Evolutionary conservation across 768 basidiomycete genomes (phyloP).

Genomic region (Solioccasus polychromus): DNA sequence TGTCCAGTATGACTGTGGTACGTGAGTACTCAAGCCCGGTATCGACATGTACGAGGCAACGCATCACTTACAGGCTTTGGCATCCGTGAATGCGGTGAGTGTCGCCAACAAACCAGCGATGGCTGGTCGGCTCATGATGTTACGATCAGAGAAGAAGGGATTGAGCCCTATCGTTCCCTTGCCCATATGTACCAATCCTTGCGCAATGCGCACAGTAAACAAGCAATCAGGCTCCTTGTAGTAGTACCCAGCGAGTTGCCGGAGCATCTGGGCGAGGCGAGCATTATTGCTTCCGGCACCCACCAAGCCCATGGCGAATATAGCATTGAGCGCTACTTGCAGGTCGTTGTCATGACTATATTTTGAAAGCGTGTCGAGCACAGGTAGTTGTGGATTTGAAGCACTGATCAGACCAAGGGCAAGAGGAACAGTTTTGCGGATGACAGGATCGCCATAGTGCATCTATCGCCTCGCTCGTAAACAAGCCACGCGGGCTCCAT

Average conservation of each 20-base stretch:
- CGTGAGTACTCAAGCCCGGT: constrained; percentile 2
- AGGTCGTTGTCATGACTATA: constrained; percentile 99
- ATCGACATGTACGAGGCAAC: not conserved
- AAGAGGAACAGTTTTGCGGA: constrained; percentile 90
- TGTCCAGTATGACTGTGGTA: constrained; percentile 90
- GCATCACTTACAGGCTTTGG: constrained; percentile 78
- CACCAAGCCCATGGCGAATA: constrained; percentile 97
- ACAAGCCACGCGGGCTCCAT: not conserved
- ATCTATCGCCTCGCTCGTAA: constrained; percentile 55
- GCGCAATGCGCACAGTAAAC: constrained; percentile 93
- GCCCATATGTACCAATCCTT: constrained; percentile 98
- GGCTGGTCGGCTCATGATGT: constrained; percentile 84
- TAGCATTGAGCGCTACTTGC: constrained; percentile 93
- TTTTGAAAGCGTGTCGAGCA: constrained; percentile 96
- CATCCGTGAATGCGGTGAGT: constrained; percentile 89
- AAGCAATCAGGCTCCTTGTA: constrained; percentile 95
- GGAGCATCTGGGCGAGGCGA: constrained; percentile 93
- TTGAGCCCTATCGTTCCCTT: constrained; percentile 97
- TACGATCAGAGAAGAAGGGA: constrained; percentile 93
- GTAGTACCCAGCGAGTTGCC: constrained; percentile 97
- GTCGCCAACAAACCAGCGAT: constrained; percentile 88
- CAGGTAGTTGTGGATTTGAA: constrained; percentile 91
- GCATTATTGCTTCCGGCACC: constrained; percentile 99
- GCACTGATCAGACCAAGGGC: constrained; percentile 93
- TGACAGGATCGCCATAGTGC: constrained; percentile 94